These are phyloP conservation scores for Acorus gramineus DNA, from an alignment of 106 monocot genomes.

Conservation along the genomic window DNA sequence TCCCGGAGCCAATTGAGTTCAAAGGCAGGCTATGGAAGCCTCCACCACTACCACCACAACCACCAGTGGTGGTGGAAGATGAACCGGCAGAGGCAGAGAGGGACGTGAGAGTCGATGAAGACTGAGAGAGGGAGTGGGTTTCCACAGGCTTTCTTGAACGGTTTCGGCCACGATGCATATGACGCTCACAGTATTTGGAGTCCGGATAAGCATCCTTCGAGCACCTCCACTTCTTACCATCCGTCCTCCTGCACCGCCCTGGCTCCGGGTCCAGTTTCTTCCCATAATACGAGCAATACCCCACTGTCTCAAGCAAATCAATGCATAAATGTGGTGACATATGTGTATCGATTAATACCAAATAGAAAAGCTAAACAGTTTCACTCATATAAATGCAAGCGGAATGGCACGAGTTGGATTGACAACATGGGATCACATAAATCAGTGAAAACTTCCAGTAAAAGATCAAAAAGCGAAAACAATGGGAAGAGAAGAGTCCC, in stretches of 20 bases:
- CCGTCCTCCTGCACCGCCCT: slow-evolving; percentile 58
- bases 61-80: background rate
- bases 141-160: slow-evolving; percentile 98
- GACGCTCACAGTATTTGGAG: slow-evolving; percentile 83
- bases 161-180: slow-evolving; percentile 71
- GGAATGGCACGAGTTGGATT: too few relatives aligned
- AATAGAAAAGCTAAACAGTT: background rate
- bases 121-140: slow-evolving; percentile 19
- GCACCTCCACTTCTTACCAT: slow-evolving; percentile 82
- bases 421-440: too few relatives aligned
- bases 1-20: background rate
- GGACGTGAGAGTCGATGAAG: slow-evolving; percentile 14
- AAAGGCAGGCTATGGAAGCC: slow-evolving; percentile 19
- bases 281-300: slow-evolving; percentile 52
- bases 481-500: too few relatives aligned
- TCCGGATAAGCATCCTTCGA: slow-evolving; percentile 60
- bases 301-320: slow-evolving; percentile 18
- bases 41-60: slow-evolving; percentile 1
- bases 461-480: too few relatives aligned
- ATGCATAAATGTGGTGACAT: background rate
- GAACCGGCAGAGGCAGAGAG: slow-evolving; percentile 13
- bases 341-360: background rate
- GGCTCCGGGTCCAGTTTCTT: slow-evolving; percentile 80
- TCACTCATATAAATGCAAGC: too few relatives aligned
- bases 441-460: too few relatives aligned